Conservation (phyloP, 306 rosid species). For the Cotoneaster glaucophyllus region DNA sequence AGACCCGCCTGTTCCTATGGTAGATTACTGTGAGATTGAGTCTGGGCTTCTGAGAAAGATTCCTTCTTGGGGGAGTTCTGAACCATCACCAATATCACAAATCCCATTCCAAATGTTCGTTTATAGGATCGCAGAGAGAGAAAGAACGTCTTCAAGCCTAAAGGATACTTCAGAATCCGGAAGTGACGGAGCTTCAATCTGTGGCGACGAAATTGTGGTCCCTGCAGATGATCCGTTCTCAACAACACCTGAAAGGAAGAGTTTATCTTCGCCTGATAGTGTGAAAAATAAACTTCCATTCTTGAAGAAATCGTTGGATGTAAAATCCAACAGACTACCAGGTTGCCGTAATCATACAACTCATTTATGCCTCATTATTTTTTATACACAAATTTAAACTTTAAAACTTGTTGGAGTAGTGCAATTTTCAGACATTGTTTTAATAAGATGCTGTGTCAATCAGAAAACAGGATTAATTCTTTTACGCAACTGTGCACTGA, state of each 20-base stretch:
- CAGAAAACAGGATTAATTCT: neutral
- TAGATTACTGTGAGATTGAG: constrained; percentile 78
- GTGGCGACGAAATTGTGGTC: constrained; percentile 54
- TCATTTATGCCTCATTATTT: neutral
- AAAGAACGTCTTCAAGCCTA: constrained; percentile 19
- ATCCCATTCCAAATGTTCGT: constrained; percentile 84
- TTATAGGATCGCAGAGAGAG: constrained; percentile 49
- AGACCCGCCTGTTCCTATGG: constrained; percentile 46
- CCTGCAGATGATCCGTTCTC: constrained; percentile 56
- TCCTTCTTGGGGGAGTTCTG: constrained; percentile 52
- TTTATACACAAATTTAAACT: neutral
- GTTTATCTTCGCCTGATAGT: constrained; percentile 29
- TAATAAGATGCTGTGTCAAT: neutral
- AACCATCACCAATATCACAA: constrained; percentile 32
- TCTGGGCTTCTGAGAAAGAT: constrained; percentile 42
- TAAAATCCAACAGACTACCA: constrained; percentile 35
- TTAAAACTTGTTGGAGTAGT: neutral
- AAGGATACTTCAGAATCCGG: constrained; percentile 74
- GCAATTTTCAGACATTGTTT: neutral
- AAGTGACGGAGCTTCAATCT: constrained; percentile 61
- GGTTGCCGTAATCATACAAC: constrained; percentile 27
- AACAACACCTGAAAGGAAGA: constrained; percentile 37
- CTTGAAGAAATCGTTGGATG: constrained; percentile 39
- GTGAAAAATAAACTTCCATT: constrained; percentile 28
- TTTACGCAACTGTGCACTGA: neutral